Evolutionary conservation across 345 rosid species (phyloP).

Genomic region (Rubroshorea leprosula): DNA sequence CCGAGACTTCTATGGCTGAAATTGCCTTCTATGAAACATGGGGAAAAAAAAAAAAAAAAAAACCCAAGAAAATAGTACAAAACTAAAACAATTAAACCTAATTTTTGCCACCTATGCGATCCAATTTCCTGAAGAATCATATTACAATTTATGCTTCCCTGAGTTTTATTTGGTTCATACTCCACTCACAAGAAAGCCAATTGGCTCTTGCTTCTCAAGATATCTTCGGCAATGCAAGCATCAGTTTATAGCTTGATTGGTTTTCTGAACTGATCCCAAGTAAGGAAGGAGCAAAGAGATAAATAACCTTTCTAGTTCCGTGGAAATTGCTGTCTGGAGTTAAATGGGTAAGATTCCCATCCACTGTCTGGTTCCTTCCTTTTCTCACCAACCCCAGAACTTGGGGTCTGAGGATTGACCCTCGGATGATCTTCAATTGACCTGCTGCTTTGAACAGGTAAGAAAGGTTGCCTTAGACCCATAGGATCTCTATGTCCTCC

Average conservation of each 20-base stretch:
- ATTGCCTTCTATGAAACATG: slow-evolving; percentile 37
- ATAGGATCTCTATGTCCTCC: slow-evolving; percentile 52
- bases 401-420: slow-evolving; percentile 46
- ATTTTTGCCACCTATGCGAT: slow-evolving; percentile 26
- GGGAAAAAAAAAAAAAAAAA: slow-evolving; percentile 17
- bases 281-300: slow-evolving; percentile 12
- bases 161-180: slow-evolving; percentile 39
- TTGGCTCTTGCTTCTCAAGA: slow-evolving; percentile 22
- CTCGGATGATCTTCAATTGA: slow-evolving; percentile 43
- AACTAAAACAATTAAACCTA: slow-evolving; percentile 33
- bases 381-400: slow-evolving; percentile 61
- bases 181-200: slow-evolving; percentile 29
- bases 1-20: slow-evolving; percentile 36
- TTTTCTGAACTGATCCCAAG: slow-evolving; percentile 14
- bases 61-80: slow-evolving; percentile 20
- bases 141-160: slow-evolving; percentile 26
- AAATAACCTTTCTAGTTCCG: slow-evolving; percentile 48
- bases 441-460: slow-evolving; percentile 49
- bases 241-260: slow-evolving; percentile 20
- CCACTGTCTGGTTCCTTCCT: slow-evolving; percentile 83
- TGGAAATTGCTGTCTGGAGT: slow-evolving; percentile 52
- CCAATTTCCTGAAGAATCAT: slow-evolving; percentile 45
- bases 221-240: slow-evolving; percentile 23
- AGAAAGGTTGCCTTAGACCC: slow-evolving; percentile 52
- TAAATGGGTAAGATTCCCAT: slow-evolving; percentile 48